These are phyloP conservation scores for Candolleomyces eurysporus DNA, from an alignment of 768 basidiomycete species.

Conservation along the genomic window DNA sequence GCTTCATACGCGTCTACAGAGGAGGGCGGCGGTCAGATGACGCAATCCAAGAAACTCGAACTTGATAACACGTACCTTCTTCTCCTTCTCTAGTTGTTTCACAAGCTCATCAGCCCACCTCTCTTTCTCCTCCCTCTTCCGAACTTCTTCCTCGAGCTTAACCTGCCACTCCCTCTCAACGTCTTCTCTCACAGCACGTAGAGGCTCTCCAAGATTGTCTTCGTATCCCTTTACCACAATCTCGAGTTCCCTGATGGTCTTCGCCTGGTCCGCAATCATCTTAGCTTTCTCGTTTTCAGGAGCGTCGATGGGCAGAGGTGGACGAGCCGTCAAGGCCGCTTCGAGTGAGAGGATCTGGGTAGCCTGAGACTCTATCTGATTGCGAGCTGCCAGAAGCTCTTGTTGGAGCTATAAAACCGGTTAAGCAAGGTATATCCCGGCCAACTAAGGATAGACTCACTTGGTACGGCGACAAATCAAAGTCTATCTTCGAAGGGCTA, in stretches of 20 bases:
- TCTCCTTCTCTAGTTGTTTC: slow-evolving; percentile 76
- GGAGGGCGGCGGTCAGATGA: neutral
- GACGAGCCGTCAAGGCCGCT: slow-evolving; percentile 69
- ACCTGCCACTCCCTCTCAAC: slow-evolving; percentile 72
- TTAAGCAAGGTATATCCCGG: neutral
- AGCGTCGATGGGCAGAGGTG: slow-evolving; percentile 61
- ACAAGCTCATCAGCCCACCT: slow-evolving; percentile 74
- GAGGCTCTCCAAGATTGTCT: slow-evolving; percentile 67
- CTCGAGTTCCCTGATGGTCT: slow-evolving; percentile 78
- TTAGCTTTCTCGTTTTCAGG: slow-evolving; percentile 73
- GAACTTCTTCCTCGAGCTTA: slow-evolving; percentile 57
- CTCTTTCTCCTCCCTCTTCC: slow-evolving; percentile 65
- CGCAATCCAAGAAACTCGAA: neutral
- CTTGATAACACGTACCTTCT: slow-evolving; percentile 44
- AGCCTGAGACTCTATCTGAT: slow-evolving; percentile 79
- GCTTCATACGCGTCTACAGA: slow-evolving; percentile 49
- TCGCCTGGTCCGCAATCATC: slow-evolving; percentile 67
- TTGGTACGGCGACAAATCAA: slow-evolving; percentile 86
- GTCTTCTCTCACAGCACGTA: slow-evolving; percentile 65
- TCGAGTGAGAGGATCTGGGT: slow-evolving; percentile 85
- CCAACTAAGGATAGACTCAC: slow-evolving; percentile 31
- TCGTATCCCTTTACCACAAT: slow-evolving; percentile 68
- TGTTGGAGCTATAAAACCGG: slow-evolving; percentile 67
- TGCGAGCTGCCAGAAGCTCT: slow-evolving; percentile 78
- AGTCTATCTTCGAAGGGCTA: slow-evolving; percentile 87